Evolutionary conservation across 2,329 filamentous ascomycete genomes (phyloP).

Genomic region (Cadophora sp.): DNA sequence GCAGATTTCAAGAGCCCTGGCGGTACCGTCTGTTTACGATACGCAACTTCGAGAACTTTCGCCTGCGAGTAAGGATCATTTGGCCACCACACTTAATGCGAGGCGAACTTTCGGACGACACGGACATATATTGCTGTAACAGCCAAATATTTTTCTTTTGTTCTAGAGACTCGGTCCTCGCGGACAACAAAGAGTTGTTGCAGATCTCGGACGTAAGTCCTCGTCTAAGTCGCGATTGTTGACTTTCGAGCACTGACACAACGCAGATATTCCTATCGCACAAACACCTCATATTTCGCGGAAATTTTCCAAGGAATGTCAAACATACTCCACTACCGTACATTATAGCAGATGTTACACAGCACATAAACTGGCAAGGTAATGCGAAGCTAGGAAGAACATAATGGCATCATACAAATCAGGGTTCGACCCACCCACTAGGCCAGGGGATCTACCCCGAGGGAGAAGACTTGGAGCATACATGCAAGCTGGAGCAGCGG

Average conservation of each 20-base stretch:
- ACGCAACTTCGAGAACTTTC: conserved; percentile 31
- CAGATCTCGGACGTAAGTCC: conserved; percentile 31
- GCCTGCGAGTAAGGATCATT: conserved; percentile 33
- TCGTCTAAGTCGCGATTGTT: conserved; percentile 13
- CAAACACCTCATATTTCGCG: conserved; percentile 26
- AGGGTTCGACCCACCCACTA: conserved; percentile 50
- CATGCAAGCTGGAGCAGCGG: conserved; percentile 26
- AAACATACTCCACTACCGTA: conserved; percentile 27
- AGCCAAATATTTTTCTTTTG: conserved; percentile 23
- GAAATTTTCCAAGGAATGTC: conserved; percentile 36
- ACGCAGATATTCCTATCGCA: conserved; percentile 31
- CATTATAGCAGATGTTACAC: conserved; percentile 39
- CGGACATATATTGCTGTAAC: conserved; percentile 18
- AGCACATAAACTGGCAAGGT: conserved; percentile 29
- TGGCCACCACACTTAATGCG: conserved; percentile 32
- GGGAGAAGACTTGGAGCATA: conserved; percentile 40
- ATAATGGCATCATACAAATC: conserved; percentile 53
- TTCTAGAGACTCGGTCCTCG: conserved; percentile 37
- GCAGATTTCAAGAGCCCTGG: conserved; percentile 39
- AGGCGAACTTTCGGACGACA: conserved; percentile 19
- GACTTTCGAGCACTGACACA: conserved; percentile 24
- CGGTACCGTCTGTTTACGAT: conserved; percentile 34
- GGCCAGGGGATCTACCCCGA: conserved; percentile 48
- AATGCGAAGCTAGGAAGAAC: conserved; percentile 37
- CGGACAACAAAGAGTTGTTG: conserved; percentile 31